These are phyloP conservation scores for Wakefieldia striispora DNA, from an alignment of 768 basidiomycete species.

Conservation along the genomic window DNA sequence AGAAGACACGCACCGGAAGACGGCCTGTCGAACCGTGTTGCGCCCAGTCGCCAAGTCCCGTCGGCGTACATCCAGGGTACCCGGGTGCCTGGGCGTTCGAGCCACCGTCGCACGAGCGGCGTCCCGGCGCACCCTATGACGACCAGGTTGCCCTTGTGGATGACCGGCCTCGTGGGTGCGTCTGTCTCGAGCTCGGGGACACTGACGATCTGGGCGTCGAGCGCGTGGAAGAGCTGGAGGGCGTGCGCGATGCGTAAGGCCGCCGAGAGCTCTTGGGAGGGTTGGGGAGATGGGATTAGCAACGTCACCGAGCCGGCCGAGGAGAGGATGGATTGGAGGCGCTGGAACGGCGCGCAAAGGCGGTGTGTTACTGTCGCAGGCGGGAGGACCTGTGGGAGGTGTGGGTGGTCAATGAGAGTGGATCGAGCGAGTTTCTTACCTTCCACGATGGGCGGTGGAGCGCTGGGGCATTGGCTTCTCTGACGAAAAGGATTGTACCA, in stretches of 20 bases:
- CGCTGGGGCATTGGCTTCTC: not conserved
- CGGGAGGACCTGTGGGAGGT: constrained; percentile 6
- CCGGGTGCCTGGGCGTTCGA: constrained; percentile 25
- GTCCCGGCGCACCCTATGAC: constrained; percentile 48
- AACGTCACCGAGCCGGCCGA: constrained; percentile 53
- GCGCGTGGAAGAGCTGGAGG: constrained; percentile 61
- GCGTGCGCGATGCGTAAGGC: constrained; percentile 70
- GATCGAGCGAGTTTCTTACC: constrained; percentile 8
- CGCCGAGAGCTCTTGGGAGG: constrained; percentile 42
- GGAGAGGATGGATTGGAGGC: constrained; percentile 65
- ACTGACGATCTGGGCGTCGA: constrained; percentile 63
- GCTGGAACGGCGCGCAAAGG: constrained; percentile 26
- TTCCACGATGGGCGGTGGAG: constrained; percentile 15
- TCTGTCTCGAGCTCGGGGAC: constrained; percentile 30
- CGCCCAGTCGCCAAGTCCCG: constrained; percentile 13
- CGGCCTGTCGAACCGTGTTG: constrained; percentile 15
- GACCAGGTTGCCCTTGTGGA: constrained; percentile 50
- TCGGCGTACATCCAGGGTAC: constrained; percentile 22
- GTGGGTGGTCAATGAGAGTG: not conserved
- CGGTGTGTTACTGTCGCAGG: not conserved
- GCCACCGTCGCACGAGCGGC: constrained; percentile 30
- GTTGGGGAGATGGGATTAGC: constrained; percentile 44
- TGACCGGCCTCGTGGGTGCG: not conserved
- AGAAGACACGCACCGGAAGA: constrained; percentile 18
- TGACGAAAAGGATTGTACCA: constrained; percentile 11